Evolutionary conservation across 1,139 yeast genomes (phyloP), one percentile per base, ranked within the genome.

Genomic region (Geotrichum phurueaensis): DNA sequence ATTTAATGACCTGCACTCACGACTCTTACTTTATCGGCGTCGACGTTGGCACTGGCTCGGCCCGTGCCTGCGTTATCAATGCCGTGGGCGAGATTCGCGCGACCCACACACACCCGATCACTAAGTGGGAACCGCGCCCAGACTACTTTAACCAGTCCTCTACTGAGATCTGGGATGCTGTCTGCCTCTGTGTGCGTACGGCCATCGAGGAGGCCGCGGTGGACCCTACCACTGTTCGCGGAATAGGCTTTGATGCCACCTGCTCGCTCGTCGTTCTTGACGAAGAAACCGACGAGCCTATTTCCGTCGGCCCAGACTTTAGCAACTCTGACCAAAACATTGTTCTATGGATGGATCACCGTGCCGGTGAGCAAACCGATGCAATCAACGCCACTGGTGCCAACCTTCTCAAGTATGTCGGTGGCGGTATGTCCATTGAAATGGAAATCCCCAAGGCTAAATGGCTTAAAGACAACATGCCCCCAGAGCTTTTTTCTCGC

Each of bases 21-120:
- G 22, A 33, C 9, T 31, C 25, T 23, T 57, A 27, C 25, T 54
- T 47, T 70, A 84, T 92, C 57, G 97, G 98, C 63, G 96, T 92
- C n/a, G 99, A 94, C 71, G 98, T 94, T 36, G 99, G 99, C 29
- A 91, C 98, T 0, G 99, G 98, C 20, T 88, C 96, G 2, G 97
- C 97, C 12, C 80, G 99, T 65, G 97, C 98, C 3, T 94, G 97
- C 71, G 78, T 94, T 33, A 89, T 92, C 65, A 95, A 92, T 72
- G 81, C 84, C 67, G 78, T 81, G 56, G 98, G 98, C 61, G 84
- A 86, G 57, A 91, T 94, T 61, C 76, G 90, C 57, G 89, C 96
- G 0, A 76, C 90, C 61, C 84, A 92, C 33, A 91, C 91, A 69
- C 81, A 91, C 81, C 87, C 64, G 77, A 96, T 76, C 84, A 85